These are phyloP conservation scores for Aspergillus tubingensis DNA, from an alignment of 2,329 filamentous ascomycete species.

Conservation along the genomic window DNA sequence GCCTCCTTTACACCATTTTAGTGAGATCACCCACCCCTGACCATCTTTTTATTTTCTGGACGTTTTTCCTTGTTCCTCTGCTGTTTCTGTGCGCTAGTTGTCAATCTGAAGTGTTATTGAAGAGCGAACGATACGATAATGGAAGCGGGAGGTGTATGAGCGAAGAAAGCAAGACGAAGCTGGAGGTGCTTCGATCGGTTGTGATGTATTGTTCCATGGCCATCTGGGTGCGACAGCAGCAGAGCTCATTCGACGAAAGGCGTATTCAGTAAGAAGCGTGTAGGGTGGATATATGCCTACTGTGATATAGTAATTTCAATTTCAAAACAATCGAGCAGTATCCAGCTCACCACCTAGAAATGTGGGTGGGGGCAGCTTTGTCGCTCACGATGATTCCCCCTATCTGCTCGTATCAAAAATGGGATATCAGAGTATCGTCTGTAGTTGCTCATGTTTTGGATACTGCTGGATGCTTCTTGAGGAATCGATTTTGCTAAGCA, in stretches of 20 bases:
- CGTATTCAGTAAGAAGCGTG: no score
- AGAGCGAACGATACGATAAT: conserved; percentile 9
- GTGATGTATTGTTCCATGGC: background rate
- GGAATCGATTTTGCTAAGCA: no score
- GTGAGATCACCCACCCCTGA: conserved; percentile 27
- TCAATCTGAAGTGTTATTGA: conserved; percentile 24
- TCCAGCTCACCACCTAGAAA: no score
- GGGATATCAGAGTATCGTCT: no score
- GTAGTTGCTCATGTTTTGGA: no score
- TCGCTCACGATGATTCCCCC: no score
- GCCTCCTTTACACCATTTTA: conserved; percentile 28
- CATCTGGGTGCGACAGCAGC: background rate
- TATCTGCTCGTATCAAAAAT: no score
- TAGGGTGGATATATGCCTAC: no score
- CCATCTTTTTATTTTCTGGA: conserved; percentile 27
- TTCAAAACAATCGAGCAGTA: no score
- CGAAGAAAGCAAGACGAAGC: background rate
- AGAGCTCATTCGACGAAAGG: background rate
- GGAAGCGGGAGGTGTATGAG: background rate
- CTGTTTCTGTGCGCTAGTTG: conserved; percentile 24
- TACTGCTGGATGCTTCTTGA: no score
- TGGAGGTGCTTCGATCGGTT: background rate
- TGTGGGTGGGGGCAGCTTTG: no score
- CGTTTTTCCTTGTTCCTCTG: conserved; percentile 21
- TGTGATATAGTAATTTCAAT: no score